Evolutionary conservation across 257 asterid genomes (phyloP).

Genomic region (Euphrasia confusa): DNA sequence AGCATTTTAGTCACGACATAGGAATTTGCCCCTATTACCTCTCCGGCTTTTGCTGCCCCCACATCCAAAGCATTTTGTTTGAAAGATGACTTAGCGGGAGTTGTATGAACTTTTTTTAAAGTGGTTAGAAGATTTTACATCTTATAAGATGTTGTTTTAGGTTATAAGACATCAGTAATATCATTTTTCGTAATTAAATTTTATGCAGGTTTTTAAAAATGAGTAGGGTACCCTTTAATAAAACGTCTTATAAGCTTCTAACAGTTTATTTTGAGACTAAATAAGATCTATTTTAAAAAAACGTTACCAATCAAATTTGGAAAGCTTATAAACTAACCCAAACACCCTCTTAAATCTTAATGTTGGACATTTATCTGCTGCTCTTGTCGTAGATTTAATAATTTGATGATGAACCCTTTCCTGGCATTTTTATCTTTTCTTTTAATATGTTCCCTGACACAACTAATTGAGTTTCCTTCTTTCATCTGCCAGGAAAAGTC

Average conservation of each 20-base stretch:
- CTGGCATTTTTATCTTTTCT: constrained; percentile 4
- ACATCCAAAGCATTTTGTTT: constrained; percentile 16
- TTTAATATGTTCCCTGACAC: constrained; percentile 1
- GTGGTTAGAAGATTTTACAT: too few species aligned
- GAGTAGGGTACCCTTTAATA: too few species aligned
- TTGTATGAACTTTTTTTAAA: too few species aligned
- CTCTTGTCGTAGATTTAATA: constrained; percentile 7
- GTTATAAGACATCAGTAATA: too few species aligned
- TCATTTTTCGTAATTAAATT: too few species aligned
- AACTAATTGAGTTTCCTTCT: constrained; percentile 19
- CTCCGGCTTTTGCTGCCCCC: neutral
- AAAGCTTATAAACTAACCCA: too few species aligned
- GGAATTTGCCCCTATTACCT: constrained; percentile 6
- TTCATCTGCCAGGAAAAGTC: constrained; percentile 67
- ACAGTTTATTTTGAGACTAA: too few species aligned
- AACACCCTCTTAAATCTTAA: neutral
- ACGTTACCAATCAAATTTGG: too few species aligned
- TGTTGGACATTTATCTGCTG: constrained; percentile 11
- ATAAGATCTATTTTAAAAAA: too few species aligned
- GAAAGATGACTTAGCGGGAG: neutral
- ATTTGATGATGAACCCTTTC: constrained; percentile 6
- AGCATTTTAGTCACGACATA: neutral
- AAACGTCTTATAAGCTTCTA: too few species aligned
- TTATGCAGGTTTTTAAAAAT: too few species aligned
- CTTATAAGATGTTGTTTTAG: too few species aligned